phyloP scores from a whole-genome alignment of 176 grass and related monocot genomes.

The Oryza longistaminata region DNA sequence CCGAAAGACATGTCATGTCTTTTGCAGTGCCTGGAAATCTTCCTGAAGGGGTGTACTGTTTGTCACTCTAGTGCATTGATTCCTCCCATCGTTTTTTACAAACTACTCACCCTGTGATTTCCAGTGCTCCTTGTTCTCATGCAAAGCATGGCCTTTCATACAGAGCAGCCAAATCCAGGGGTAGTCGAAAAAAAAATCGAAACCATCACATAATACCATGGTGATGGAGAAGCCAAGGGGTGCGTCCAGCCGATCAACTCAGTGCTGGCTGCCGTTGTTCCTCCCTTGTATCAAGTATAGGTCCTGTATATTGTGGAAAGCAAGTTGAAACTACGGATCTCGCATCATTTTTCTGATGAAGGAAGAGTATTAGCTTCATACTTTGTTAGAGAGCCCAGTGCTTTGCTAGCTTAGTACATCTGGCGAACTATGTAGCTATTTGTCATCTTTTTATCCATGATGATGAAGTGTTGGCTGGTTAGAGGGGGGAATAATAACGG shows the following conservation, averaged over 20 bases:
- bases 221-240: conserved; percentile 50
- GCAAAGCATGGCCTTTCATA: conserved; percentile 51
- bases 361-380: conserved; percentile 52
- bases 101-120: conserved; percentile 27
- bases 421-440: conserved; percentile 40
- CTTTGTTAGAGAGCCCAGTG: conserved; percentile 51
- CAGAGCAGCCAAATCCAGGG: conserved; percentile 39
- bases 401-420: conserved; percentile 55
- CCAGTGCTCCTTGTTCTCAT: conserved; percentile 43
- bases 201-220: conserved; percentile 31
- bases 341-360: conserved; percentile 63
- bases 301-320: conserved; percentile 86
- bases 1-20: conserved; percentile 72
- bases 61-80: conserved; percentile 66
- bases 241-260: conserved; percentile 55
- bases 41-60: conserved; percentile 67
- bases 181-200: conserved; percentile 20
- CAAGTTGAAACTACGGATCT: conserved; percentile 41
- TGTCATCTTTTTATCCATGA: conserved; percentile 46
- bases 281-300: conserved; percentile 62
- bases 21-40: conserved; percentile 72
- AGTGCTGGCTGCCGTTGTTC: conserved; percentile 43
- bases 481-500: conserved; percentile 49
- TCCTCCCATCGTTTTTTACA: conserved; percentile 34
- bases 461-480: conserved; percentile 57